These are phyloP conservation scores for Benincasa hispida DNA, from an alignment of 306 rosid species.

Conservation along the genomic window DNA sequence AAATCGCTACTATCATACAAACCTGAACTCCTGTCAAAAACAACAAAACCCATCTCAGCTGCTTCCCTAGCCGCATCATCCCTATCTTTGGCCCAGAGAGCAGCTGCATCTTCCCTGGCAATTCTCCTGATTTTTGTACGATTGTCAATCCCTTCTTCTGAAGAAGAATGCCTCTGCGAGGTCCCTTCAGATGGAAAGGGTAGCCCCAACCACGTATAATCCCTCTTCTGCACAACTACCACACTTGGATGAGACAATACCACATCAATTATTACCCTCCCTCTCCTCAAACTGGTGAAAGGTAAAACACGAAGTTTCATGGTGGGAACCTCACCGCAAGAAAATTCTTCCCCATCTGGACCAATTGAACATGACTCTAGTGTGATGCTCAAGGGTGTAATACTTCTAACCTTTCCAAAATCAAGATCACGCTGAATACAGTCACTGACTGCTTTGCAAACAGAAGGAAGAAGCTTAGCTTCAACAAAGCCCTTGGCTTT, in stretches of 20 bases:
- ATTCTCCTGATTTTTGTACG: slow-evolving; percentile 57
- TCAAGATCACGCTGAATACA: slow-evolving; percentile 59
- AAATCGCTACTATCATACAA: slow-evolving; percentile 21
- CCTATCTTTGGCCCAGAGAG: slow-evolving; percentile 36
- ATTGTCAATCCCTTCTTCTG: slow-evolving; percentile 68
- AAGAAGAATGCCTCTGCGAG: slow-evolving; percentile 29
- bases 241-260: slow-evolving; percentile 57
- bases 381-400: slow-evolving; percentile 77
- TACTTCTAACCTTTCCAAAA: slow-evolving; percentile 65
- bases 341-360: slow-evolving; percentile 67
- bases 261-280: slow-evolving; percentile 80
- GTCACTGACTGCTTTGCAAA: slow-evolving; percentile 62
- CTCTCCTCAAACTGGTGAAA: slow-evolving; percentile 73
- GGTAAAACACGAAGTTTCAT: slow-evolving; percentile 61
- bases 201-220: slow-evolving; percentile 82
- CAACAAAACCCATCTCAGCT: slow-evolving; percentile 63
- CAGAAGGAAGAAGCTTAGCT: slow-evolving; percentile 55
- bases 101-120: slow-evolving; percentile 56
- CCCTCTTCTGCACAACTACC: slow-evolving; percentile 69
- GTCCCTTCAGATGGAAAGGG: slow-evolving; percentile 36
- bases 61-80: slow-evolving; percentile 62
- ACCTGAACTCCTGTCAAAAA: slow-evolving; percentile 34
- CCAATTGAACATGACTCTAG: slow-evolving; percentile 76
- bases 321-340: slow-evolving; percentile 71
- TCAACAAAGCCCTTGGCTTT: slow-evolving; percentile 66